These are phyloP conservation scores for Citrus reticulata DNA, from an alignment of 345 rosid species.

Conservation along the genomic window DNA sequence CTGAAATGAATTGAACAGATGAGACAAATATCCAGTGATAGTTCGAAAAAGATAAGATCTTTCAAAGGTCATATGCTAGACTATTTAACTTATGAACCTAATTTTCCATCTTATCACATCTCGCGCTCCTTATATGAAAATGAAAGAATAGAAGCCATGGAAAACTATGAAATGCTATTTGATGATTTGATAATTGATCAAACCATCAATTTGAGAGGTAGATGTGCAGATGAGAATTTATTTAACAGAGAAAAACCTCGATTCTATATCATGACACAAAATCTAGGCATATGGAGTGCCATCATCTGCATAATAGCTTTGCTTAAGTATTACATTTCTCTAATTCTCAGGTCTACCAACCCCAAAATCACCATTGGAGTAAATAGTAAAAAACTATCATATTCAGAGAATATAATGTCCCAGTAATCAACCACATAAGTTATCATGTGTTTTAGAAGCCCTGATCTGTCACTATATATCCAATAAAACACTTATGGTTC, in stretches of 20 bases:
- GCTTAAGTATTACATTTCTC: not conserved
- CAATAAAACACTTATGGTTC: not conserved
- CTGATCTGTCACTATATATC: not conserved
- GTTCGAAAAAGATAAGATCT: not conserved
- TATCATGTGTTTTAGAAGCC: not conserved
- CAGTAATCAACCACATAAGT: not conserved
- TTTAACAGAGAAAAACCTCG: not conserved
- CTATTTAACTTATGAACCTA: not conserved
- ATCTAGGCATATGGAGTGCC: not conserved
- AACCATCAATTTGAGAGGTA: not conserved
- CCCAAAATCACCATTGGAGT: not conserved
- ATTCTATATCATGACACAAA: not conserved
- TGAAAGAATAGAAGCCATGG: not conserved
- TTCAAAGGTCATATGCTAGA: not conserved
- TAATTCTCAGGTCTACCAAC: not conserved
- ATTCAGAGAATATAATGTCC: not conserved
- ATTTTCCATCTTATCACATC: not conserved
- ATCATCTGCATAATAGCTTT: not conserved
- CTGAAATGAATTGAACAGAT: slow-evolving; percentile 32
- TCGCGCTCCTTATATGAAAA: not conserved
- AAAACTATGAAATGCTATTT: not conserved
- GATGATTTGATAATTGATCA: not conserved
- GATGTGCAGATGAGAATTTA: not conserved
- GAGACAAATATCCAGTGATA: slow-evolving; percentile 8
- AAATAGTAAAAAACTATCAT: not conserved